Evolutionary conservation across 73 alveolate genomes (phyloP).

Genomic region (Paramecium biaurelia): DNA sequence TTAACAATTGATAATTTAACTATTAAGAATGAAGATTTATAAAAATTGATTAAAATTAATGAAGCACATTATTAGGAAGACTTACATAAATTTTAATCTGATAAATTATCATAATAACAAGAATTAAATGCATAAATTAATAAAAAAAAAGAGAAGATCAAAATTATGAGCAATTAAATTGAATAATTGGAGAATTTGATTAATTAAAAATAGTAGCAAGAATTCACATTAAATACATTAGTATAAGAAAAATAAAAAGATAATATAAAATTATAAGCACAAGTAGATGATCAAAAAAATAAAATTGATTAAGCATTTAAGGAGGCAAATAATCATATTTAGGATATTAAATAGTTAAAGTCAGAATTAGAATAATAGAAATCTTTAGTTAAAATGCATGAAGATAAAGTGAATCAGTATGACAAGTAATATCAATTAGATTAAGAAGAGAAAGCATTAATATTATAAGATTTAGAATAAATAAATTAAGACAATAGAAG

Average conservation of each 20-base stretch:
- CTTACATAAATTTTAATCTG: background rate
- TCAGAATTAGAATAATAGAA: background rate
- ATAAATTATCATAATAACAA: background rate
- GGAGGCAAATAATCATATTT: background rate
- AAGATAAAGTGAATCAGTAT: slow-evolving; percentile 15
- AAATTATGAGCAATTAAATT: background rate
- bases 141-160: slow-evolving; percentile 18
- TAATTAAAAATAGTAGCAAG: background rate
- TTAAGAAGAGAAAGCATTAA: background rate
- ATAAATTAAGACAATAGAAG: background rate
- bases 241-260: background rate
- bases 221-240: background rate
- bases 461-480: background rate
- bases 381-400: background rate
- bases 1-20: background rate
- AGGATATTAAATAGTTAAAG: background rate
- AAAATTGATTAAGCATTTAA: slow-evolving; percentile 31
- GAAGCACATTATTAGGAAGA: background rate
- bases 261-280: background rate
- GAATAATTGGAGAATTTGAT: background rate
- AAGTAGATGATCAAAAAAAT: background rate
- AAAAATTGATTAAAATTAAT: background rate
- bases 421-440: background rate
- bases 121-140: background rate
- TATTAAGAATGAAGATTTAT: background rate